Evolutionary conservation across 805 yeast species (phyloP), one percentile per base, ranked within the genome.

Genomic region (Metahyphopichia silvanorum): DNA sequence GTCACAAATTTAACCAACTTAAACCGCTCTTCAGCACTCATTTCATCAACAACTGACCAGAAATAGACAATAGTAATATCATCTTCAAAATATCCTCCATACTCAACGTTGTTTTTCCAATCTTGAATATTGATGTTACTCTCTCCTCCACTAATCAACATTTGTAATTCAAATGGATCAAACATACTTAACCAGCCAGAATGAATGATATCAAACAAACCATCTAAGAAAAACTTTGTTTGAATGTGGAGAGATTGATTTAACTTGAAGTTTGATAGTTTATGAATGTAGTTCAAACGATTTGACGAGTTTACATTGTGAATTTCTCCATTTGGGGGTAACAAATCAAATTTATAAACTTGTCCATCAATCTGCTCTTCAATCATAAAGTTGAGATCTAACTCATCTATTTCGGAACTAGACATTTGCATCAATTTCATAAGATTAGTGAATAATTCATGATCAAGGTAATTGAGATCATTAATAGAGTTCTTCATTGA

Each of bases 1-100:
- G 98, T 93, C 17, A 86, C 96, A 63, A 91, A 93, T 52, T 86
- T 86, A 17, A 93, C 59, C 35, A 93, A 72, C 31, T 75, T 73
- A 14, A 77, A 67, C 40, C 77, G 68, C 35, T 87, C 86, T n/a
- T 69, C 71, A 2, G 73, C 63, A 2, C 68, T 53, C 70, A 87
- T 74, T 38, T 86, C 95, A 4, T 64, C 65, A 5, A 93, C 66
- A 5, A 87, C 78, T 37, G 79, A 78, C 89, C 96, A 88, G 43
- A 93, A 76, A 37, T 75, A 62, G 12, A 37, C 38, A 2, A 91
- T 64, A 0, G 95, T 86, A n/a, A 51, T 38, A 49, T 81, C 86
- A 3, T 54, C 53, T 8, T 61, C 74, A 10, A 53, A 39, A 46
- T 59, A 84, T 0, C 89, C 94, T 3, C 85, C 86, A 39, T 80